Percentiles rank a stretch among this genome's conserved stretches.
These are phyloP conservation scores for Amphibolis antarctica DNA, from an alignment of 106 monocot genomes.

Conservation along the genomic window DNA sequence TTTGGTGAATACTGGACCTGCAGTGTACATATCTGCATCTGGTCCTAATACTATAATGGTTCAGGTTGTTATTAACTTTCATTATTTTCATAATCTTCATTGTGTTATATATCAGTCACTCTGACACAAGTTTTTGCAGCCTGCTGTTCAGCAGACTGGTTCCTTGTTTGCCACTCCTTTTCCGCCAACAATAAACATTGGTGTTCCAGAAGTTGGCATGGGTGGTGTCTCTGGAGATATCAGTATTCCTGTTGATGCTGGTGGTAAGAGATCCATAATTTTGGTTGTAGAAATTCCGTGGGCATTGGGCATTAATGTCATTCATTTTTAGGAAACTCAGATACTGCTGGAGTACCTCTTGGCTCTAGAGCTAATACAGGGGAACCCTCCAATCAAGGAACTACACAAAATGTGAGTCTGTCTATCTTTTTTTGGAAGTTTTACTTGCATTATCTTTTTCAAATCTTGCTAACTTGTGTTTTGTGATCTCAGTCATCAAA, in stretches of 20 bases:
- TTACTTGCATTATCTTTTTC: neutral
- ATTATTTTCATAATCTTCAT: neutral
- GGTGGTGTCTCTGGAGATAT: constrained; percentile 40
- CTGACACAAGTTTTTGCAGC: constrained; percentile 21
- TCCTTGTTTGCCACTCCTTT: constrained; percentile 36
- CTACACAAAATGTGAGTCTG: constrained; percentile 14
- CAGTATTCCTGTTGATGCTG: constrained; percentile 48
- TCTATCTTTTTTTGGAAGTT: neutral
- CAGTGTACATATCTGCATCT: constrained; percentile 61
- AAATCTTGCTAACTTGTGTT: constrained; percentile 39
- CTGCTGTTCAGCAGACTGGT: constrained; percentile 39
- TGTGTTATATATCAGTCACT: neutral
- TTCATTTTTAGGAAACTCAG: constrained; percentile 23
- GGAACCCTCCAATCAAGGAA: constrained; percentile 8
- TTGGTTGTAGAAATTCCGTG: neutral
- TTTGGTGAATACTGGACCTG: constrained; percentile 79
- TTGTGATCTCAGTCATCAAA: constrained; percentile 13
- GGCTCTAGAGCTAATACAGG: constrained; percentile 12
- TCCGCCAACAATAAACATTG: constrained; percentile 17
- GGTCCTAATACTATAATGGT: constrained; percentile 97
- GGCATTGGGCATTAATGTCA: constrained; percentile 10
- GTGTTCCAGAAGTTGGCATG: constrained; percentile 27
- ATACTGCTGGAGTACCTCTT: constrained; percentile 22
- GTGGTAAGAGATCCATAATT: constrained; percentile 18
- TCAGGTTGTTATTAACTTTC: constrained; percentile 32